Evolutionary conservation across 225 moss, liverwort and hornwort species (phyloP).

Genomic region (Antitrichia curtipendula): DNA sequence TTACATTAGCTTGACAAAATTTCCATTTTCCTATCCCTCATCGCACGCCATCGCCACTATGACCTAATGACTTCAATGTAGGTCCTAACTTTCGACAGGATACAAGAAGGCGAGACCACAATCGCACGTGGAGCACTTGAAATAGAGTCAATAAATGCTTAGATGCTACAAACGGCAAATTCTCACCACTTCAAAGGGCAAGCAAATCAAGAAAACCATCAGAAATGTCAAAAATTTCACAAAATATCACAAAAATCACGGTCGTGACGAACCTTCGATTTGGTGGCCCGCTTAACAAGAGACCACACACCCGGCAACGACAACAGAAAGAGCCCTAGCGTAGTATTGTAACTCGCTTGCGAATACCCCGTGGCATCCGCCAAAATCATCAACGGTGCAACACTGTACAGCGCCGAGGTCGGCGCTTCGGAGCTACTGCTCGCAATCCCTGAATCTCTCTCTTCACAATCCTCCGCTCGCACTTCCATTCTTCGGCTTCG

Average conservation of each 20-base stretch:
- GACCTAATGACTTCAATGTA: neutral
- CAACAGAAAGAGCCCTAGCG: slow-evolving; percentile 78
- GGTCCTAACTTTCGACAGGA: neutral
- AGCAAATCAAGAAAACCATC: neutral
- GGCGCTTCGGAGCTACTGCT: slow-evolving; percentile 16
- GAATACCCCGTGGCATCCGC: slow-evolving; percentile 88
- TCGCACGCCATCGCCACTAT: neutral
- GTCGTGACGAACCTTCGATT: slow-evolving; percentile 52
- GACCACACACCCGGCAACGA: slow-evolving; percentile 98
- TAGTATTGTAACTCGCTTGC: slow-evolving; percentile 97
- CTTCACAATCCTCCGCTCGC: slow-evolving; percentile 6
- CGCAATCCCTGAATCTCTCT: neutral
- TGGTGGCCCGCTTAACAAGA: slow-evolving; percentile 88
- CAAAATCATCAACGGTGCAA: slow-evolving; percentile 64
- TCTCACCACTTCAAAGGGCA: neutral
- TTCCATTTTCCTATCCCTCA: neutral
- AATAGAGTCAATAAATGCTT: neutral
- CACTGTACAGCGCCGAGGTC: slow-evolving; percentile 47
- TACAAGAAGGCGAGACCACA: neutral
- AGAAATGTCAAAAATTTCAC: neutral
- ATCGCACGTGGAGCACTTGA: neutral
- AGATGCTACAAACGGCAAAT: neutral
- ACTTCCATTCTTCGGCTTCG: neutral
- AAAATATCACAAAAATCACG: neutral
- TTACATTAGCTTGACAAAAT: neutral